phyloP scores from a whole-genome alignment of 345 rosid species.

The Dimocarpus longan region DNA sequence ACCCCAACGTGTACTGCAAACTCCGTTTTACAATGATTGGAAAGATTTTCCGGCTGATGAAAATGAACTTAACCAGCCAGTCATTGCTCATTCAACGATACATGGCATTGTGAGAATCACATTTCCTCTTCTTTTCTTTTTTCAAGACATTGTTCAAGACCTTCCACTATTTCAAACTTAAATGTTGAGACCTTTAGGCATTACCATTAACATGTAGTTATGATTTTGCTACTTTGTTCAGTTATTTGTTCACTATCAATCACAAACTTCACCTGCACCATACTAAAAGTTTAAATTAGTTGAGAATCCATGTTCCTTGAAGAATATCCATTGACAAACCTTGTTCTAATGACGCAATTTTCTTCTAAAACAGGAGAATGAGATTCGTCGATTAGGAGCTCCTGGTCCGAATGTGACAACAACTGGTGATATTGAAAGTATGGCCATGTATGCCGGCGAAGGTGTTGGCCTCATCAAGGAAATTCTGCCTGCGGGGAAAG shows the following conservation, averaged over 20 bases:
- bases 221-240: too few species aligned
- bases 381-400: conserved; percentile 66
- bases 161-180: not conserved
- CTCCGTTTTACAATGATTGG: conserved; percentile 72
- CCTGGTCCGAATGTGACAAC: conserved; percentile 70
- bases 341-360: not conserved
- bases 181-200: not conserved
- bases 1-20: conserved; percentile 69
- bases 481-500: conserved; percentile 73
- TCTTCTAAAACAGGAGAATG: conserved; percentile 60
- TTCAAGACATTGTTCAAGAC: not conserved
- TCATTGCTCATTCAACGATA: conserved; percentile 68
- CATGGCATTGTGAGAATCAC: conserved; percentile 58
- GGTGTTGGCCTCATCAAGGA: conserved; percentile 79
- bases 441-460: conserved; percentile 91
- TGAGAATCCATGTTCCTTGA: not conserved
- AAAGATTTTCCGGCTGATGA: conserved; percentile 53
- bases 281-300: not conserved
- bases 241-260: too few species aligned
- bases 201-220: too few species aligned
- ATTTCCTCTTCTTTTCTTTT: not conserved
- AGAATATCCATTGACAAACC: not conserved
- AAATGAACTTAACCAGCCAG: conserved; percentile 69
- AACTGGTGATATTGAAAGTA: conserved; percentile 80
- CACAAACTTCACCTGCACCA: too few species aligned